Percentiles rank a stretch among this genome's conserved stretches.
phyloP scores from a whole-genome alignment of 495 filamentous ascomycete genomes.

The Melanomma pulvis-pyrius region DNA sequence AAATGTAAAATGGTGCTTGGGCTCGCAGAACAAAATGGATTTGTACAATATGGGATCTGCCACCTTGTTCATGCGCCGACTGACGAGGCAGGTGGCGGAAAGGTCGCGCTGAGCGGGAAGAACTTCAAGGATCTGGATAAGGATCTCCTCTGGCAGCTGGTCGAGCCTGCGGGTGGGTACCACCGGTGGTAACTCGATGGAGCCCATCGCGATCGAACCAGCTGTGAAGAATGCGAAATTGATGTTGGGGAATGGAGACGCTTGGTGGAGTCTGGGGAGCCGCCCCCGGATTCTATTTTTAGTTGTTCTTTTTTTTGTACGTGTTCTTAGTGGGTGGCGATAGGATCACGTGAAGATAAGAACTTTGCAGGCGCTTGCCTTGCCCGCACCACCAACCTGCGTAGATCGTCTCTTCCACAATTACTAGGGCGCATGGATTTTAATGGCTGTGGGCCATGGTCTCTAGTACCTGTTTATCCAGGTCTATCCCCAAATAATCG shows the following conservation, averaged over 20 bases:
- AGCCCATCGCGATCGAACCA: neutral
- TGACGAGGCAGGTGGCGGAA: neutral
- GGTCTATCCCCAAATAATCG: too few relatives aligned
- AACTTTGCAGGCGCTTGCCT: too few relatives aligned
- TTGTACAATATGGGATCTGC: conserved; percentile 17
- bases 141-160: conserved; percentile 15
- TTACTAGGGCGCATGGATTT: too few relatives aligned
- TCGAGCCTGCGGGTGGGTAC: neutral
- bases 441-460: too few relatives aligned
- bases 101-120: conserved; percentile 1
- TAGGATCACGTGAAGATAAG: neutral
- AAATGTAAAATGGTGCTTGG: conserved; percentile 14
- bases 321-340: neutral
- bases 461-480: too few relatives aligned
- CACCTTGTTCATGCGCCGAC: conserved; percentile 6
- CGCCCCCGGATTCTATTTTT: neutral
- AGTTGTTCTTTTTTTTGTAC: neutral
- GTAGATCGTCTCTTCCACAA: neutral
- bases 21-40: conserved; percentile 6
- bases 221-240: neutral
- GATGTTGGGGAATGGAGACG: neutral
- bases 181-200: neutral
- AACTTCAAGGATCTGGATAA: conserved; percentile 12
- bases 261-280: neutral
- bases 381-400: too few relatives aligned